Evolutionary conservation across 768 basidiomycete species (phyloP).

Genomic region (Russula abietina): DNA sequence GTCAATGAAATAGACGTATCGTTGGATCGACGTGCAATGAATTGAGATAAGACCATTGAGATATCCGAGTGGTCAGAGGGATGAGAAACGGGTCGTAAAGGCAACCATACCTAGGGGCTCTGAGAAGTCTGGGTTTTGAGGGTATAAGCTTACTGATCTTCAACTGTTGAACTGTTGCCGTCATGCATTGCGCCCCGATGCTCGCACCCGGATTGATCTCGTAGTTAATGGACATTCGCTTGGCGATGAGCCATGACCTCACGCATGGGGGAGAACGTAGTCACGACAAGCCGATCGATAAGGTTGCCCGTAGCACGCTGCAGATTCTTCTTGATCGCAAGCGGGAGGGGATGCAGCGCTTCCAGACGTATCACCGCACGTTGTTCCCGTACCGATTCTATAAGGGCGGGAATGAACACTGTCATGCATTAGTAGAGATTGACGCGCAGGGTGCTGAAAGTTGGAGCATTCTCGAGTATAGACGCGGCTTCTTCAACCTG

Average conservation of each 20-base stretch:
- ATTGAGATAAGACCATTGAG: neutral
- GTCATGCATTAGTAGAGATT: neutral
- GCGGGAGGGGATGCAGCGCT: neutral
- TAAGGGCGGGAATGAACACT: neutral
- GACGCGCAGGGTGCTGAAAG: neutral
- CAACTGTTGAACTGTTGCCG: conserved; percentile 1
- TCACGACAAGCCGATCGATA: neutral
- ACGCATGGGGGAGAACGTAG: neutral
- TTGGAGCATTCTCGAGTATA: neutral
- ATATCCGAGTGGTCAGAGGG: neutral
- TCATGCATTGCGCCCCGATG: conserved; percentile 10
- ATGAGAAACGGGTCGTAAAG: neutral
- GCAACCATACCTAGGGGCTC: neutral
- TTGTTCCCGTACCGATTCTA: neutral
- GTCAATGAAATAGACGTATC: too few relatives aligned
- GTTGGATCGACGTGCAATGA: too few relatives aligned
- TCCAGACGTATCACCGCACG: neutral
- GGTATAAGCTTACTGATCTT: neutral
- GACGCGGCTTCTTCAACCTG: neutral
- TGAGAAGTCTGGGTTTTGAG: neutral
- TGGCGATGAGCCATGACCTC: neutral
- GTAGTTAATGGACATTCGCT: neutral
- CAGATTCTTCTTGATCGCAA: neutral
- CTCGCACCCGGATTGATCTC: neutral
- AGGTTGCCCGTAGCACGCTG: neutral